Evolutionary conservation across 108 stramenopile genomes (phyloP).

Genomic region (Stephanodiscus minutulus): DNA sequence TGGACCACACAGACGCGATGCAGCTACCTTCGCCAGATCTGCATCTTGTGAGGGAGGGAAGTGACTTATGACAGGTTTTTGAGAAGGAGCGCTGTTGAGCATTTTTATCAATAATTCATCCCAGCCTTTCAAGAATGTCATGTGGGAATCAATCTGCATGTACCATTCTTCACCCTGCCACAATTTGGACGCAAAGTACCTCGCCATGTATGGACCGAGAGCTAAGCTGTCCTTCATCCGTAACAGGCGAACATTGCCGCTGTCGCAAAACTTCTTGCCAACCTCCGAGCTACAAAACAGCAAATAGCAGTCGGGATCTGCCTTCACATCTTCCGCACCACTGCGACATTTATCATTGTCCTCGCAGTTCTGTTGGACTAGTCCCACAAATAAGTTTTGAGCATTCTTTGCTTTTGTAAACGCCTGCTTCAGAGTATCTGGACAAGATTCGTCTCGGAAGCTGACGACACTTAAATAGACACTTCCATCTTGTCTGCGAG

Average conservation of each 20-base stretch:
- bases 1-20: conserved; percentile 81
- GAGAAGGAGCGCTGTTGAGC: conserved; percentile 74
- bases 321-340: conserved; percentile 65
- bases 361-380: conserved; percentile 95
- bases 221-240: conserved; percentile 90
- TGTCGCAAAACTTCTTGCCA: conserved; percentile 62
- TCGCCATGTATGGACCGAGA: conserved; percentile 92
- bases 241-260: conserved; percentile 76
- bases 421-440: conserved; percentile 82
- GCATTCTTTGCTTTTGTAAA: conserved; percentile 89
- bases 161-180: conserved; percentile 96
- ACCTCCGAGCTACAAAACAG: conserved; percentile 74
- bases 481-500: conserved; percentile 71
- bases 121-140: conserved; percentile 86
- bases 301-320: conserved; percentile 75
- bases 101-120: conserved; percentile 81
- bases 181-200: conserved; percentile 90
- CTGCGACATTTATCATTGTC: conserved; percentile 68
- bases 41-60: conserved; percentile 82
- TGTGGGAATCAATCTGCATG: conserved; percentile 97
- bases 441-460: conserved; percentile 94
- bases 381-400: conserved; percentile 86
- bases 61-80: conserved; percentile 88
- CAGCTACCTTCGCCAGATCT: conserved; percentile 56
- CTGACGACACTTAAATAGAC: conserved; percentile 91